Evolutionary conservation across 352 stramenopile species (phyloP).

Genomic region (Peronosclerospora sorghi): DNA sequence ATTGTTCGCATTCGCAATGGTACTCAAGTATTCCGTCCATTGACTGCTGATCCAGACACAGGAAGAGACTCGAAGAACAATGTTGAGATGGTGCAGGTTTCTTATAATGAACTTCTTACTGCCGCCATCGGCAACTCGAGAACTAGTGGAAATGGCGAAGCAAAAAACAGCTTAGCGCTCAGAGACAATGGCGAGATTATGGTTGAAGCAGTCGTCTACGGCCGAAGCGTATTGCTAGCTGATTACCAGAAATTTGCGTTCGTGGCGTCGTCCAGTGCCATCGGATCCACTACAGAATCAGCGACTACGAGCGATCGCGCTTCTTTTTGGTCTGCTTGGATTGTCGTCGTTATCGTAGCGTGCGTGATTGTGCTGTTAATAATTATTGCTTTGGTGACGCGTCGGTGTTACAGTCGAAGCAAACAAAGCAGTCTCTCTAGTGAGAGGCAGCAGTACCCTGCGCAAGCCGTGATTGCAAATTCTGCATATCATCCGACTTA

Average conservation of each 20-base stretch:
- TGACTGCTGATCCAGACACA: conserved; percentile 39
- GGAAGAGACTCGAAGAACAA: conserved; percentile 72
- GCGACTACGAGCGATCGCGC: conserved; percentile 8
- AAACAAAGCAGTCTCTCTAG: conserved; percentile 5
- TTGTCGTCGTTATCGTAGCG: conserved; percentile 30
- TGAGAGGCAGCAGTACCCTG: conserved; percentile 8
- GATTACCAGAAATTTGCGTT: conserved; percentile 62
- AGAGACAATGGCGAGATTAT: conserved; percentile 47
- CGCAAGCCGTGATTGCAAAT: conserved; percentile 3
- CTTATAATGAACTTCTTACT: conserved; percentile 46
- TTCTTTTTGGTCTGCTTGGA: conserved; percentile 54
- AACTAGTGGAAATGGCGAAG: conserved; percentile 9
- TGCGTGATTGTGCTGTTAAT: conserved; percentile 43
- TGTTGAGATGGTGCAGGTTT: conserved; percentile 74
- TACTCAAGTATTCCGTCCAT: conserved; percentile 41
- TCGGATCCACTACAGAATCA: conserved; percentile 36
- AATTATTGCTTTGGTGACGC: conserved; percentile 24
- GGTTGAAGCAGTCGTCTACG: conserved; percentile 61
- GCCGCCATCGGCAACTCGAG: conserved; percentile 21
- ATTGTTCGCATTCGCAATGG: conserved; percentile 49
- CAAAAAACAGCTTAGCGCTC: conserved; percentile 12
- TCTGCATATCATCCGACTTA: conserved; percentile 10
- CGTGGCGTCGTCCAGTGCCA: conserved; percentile 67
- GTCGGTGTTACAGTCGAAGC: conserved; percentile 21
- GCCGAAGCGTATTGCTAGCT: conserved; percentile 43